These are phyloP conservation scores for Chimonanthus salicifolius DNA, from an alignment of 164 flowering plant genomes.

Conservation along the genomic window DNA sequence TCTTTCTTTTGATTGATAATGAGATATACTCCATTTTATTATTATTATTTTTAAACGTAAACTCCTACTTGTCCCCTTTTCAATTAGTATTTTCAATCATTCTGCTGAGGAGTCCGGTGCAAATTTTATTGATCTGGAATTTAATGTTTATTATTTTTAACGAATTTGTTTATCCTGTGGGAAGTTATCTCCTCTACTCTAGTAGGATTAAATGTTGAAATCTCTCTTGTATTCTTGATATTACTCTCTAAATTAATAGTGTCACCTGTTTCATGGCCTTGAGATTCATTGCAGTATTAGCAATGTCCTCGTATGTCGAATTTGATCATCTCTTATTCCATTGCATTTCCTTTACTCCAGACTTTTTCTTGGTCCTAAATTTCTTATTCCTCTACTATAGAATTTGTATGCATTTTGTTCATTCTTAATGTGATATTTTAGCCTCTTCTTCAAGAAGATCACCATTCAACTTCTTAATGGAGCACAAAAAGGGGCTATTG, in stretches of 20 bases:
- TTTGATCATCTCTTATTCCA: neutral
- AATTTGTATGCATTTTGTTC: conserved; percentile 10
- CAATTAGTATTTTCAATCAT: neutral
- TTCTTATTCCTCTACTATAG: neutral
- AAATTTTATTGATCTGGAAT: neutral
- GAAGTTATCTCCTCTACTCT: too few relatives aligned
- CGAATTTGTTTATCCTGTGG: too few relatives aligned
- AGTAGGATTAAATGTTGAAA: too few relatives aligned
- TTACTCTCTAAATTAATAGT: neutral
- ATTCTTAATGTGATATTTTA: conserved; percentile 39
- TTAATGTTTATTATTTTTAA: neutral
- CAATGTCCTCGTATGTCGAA: neutral
- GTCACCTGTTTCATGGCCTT: neutral
- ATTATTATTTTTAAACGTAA: too few relatives aligned
- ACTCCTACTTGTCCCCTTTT: neutral
- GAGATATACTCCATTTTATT: too few relatives aligned
- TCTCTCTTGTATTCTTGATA: neutral
- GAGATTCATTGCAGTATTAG: neutral
- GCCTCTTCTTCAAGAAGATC: conserved; percentile 69
- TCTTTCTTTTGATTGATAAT: neutral
- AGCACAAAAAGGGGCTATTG: conserved; percentile 37
- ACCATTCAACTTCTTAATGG: conserved; percentile 59
- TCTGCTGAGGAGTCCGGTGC: neutral
- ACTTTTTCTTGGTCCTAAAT: neutral
- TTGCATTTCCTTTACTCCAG: neutral